Conservation (phyloP, 2,329 filamentous ascomycete species). For the Monosporascus sp. region DNA sequence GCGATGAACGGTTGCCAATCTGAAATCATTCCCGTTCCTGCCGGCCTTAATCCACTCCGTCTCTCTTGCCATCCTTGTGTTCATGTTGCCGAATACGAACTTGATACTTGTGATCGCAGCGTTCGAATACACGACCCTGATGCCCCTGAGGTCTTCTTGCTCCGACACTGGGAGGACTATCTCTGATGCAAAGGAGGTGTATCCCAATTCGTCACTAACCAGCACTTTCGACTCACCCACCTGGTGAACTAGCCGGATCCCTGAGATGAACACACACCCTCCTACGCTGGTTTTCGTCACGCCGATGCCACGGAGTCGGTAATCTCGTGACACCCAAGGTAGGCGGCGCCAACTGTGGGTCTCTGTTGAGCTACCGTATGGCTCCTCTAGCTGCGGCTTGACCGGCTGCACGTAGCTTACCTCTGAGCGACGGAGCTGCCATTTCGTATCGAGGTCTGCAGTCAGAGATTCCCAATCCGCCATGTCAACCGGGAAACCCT, state of each 20-base stretch:
- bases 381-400: neutral
- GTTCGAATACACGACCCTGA: neutral
- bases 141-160: neutral
- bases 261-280: neutral
- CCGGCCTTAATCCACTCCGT: neutral
- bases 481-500: neutral
- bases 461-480: neutral
- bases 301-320: constrained; percentile 1
- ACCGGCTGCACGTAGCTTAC: neutral
- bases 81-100: neutral
- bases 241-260: neutral
- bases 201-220: neutral
- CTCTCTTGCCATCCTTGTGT: neutral
- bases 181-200: neutral
- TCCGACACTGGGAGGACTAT: neutral
- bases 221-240: neutral
- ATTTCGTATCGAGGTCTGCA: neutral
- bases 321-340: neutral
- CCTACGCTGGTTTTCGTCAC: neutral
- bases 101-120: neutral
- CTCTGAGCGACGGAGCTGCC: neutral
- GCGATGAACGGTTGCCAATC: neutral
- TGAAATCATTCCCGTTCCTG: neutral
- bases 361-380: neutral
- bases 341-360: neutral